A percentile compares a stretch with the other conserved stretches of the same genome.
Conservation (phyloP, 108 stramenopile species). For the Cyclotella kingstonii region DNA sequence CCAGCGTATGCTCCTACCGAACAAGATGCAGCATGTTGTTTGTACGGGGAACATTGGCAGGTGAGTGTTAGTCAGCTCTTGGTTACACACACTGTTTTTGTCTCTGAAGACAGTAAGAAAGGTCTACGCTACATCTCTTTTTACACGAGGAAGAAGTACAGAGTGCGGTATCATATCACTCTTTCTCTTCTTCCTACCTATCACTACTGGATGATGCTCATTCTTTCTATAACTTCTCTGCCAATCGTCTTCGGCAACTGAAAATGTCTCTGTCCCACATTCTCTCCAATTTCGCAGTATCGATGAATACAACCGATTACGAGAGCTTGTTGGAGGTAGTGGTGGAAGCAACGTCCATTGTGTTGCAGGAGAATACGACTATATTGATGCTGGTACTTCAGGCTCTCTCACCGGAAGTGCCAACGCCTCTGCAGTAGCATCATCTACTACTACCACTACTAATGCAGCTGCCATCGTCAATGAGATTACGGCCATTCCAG, state of each 20-base stretch:
- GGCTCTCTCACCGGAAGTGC: background rate
- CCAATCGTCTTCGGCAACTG: too few relatives aligned
- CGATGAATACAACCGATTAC: constrained; percentile 86
- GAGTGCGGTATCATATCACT: too few relatives aligned
- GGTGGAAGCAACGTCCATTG: constrained; percentile 93
- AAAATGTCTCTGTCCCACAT: background rate
- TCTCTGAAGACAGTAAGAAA: too few relatives aligned
- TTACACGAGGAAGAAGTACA: too few relatives aligned
- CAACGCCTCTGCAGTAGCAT: too few relatives aligned
- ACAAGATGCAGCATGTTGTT: constrained; percentile 97
- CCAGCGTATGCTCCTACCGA: constrained; percentile 95
- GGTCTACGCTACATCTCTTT: too few relatives aligned
- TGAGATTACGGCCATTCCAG: background rate
- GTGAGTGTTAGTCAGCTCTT: constrained; percentile 64
- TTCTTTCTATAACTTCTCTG: too few relatives aligned
- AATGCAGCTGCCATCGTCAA: background rate
- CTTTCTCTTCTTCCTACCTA: too few relatives aligned
- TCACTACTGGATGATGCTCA: too few relatives aligned
- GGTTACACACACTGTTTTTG: too few relatives aligned
- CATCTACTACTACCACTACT: too few relatives aligned
- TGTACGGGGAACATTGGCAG: constrained; percentile 95
- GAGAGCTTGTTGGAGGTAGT: constrained; percentile 49
- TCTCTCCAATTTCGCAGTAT: background rate
- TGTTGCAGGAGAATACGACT: constrained; percentile 90
- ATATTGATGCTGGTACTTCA: constrained; percentile 4